These are phyloP conservation scores for Hibiscus trionum DNA, from an alignment of 345 rosid species.

Conservation along the genomic window DNA sequence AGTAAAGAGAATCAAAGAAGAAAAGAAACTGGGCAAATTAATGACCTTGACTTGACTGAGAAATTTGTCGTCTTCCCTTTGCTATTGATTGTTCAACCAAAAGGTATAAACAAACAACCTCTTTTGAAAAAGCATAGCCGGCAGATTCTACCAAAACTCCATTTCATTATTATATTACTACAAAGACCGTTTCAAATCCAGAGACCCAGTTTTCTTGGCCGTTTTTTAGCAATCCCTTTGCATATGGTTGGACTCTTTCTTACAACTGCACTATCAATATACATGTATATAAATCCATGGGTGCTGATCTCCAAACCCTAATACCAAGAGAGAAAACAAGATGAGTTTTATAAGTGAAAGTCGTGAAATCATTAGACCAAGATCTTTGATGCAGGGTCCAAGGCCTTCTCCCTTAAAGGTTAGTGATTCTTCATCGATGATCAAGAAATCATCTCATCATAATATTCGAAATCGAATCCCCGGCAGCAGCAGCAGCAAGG, in stretches of 20 bases:
- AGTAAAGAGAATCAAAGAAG: background rate
- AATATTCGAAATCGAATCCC: background rate
- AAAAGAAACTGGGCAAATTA: background rate
- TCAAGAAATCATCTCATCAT: conserved; percentile 9
- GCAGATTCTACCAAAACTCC: background rate
- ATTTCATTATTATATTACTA: background rate
- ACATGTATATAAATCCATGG: background rate
- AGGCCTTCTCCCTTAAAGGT: background rate
- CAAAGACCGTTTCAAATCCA: background rate
- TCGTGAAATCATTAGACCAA: background rate
- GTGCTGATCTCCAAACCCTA: background rate
- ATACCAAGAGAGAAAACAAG: background rate
- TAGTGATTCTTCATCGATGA: background rate
- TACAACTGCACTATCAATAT: background rate
- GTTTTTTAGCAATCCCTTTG: background rate
- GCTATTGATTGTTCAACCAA: background rate
- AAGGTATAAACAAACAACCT: background rate
- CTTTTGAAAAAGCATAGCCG: background rate
- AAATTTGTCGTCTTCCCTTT: background rate
- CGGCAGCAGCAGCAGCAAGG: background rate
- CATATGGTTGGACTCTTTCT: background rate
- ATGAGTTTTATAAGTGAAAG: background rate
- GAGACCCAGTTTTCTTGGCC: background rate
- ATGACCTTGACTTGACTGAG: conserved; percentile 3
- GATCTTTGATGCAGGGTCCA: conserved; percentile 2